phyloP scores from a whole-genome alignment of 306 rosid genomes.

The Hylodesmum podocarpum region DNA sequence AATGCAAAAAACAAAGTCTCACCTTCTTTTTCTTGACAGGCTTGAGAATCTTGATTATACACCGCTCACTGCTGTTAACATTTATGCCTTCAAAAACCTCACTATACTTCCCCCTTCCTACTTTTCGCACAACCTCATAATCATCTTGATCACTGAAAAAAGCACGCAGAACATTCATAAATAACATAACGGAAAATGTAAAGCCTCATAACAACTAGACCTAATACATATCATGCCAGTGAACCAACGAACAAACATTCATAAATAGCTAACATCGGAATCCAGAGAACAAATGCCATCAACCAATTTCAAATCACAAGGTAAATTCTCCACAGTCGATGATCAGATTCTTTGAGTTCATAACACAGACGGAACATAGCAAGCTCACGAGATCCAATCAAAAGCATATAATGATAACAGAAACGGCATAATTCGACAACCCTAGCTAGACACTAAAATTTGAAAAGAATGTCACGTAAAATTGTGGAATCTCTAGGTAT shows the following conservation, averaged over 20 bases:
- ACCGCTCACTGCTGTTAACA: slow-evolving; percentile 80
- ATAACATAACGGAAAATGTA: background rate
- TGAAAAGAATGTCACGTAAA: background rate
- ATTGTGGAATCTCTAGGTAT: background rate
- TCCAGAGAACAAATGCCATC: slow-evolving; percentile 5
- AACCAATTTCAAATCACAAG: slow-evolving; percentile 24
- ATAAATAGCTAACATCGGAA: background rate
- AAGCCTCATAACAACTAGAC: background rate
- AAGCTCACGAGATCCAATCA: slow-evolving; percentile 30
- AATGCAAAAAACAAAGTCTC: slow-evolving; percentile 13
- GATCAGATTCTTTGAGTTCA: slow-evolving; percentile 2
- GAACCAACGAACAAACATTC: background rate
- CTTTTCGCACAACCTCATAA: slow-evolving; percentile 95
- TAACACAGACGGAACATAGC: background rate
- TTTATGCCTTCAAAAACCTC: slow-evolving; percentile 96
- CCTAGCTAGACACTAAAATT: background rate
- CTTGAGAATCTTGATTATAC: slow-evolving; percentile 96
- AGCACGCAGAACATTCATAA: background rate
- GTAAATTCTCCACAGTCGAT: background rate
- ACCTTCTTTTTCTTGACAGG: slow-evolving; percentile 99
- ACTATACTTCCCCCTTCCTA: slow-evolving; percentile 98
- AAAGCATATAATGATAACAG: slow-evolving; percentile 9
- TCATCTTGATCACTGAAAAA: slow-evolving; percentile 86
- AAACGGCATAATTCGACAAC: background rate
- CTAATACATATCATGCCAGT: background rate